Percentiles rank a stretch among this genome's conserved stretches.
phyloP scores from a whole-genome alignment of 768 basidiomycete genomes.

The Naematelia encephala region DNA sequence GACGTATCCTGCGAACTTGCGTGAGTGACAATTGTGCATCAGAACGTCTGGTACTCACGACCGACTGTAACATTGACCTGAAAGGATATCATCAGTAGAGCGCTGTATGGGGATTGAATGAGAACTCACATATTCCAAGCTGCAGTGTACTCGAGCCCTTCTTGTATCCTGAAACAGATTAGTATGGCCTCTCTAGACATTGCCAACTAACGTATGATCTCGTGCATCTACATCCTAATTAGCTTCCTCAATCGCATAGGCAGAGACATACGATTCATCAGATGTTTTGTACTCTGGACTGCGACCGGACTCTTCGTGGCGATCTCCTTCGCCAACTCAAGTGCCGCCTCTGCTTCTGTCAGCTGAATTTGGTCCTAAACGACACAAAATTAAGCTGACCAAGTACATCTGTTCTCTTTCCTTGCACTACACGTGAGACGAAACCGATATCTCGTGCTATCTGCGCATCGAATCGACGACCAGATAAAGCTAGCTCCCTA shows the following conservation, averaged over 20 bases:
- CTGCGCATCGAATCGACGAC: slow-evolving; percentile 63
- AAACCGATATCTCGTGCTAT: slow-evolving; percentile 72
- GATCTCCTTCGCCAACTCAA: slow-evolving; percentile 65
- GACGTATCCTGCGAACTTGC: slow-evolving; percentile 21
- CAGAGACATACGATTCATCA: slow-evolving; percentile 57
- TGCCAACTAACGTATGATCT: slow-evolving; percentile 65
- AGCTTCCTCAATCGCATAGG: neutral
- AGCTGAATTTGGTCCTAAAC: too few species aligned
- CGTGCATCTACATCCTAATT: slow-evolving; percentile 56
- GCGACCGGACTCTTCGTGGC: slow-evolving; percentile 78
- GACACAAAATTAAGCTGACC: slow-evolving; percentile 14
- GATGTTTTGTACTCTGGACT: slow-evolving; percentile 68
- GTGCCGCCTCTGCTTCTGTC: slow-evolving; percentile 54
- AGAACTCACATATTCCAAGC: slow-evolving; percentile 57
- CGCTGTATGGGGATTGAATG: too few species aligned
- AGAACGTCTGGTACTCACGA: slow-evolving; percentile 49
- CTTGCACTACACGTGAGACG: slow-evolving; percentile 67
- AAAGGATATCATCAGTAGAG: slow-evolving; percentile 3
- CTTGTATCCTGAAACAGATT: slow-evolving; percentile 51
- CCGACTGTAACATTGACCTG: slow-evolving; percentile 56
- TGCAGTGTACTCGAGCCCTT: slow-evolving; percentile 61
- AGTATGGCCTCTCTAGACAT: neutral
- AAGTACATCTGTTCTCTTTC: slow-evolving; percentile 65
- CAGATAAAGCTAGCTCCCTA: slow-evolving; percentile 73
- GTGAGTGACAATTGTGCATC: neutral